Evolutionary conservation across 441 rosid species (phyloP).

Genomic region (Populus hybrid): DNA sequence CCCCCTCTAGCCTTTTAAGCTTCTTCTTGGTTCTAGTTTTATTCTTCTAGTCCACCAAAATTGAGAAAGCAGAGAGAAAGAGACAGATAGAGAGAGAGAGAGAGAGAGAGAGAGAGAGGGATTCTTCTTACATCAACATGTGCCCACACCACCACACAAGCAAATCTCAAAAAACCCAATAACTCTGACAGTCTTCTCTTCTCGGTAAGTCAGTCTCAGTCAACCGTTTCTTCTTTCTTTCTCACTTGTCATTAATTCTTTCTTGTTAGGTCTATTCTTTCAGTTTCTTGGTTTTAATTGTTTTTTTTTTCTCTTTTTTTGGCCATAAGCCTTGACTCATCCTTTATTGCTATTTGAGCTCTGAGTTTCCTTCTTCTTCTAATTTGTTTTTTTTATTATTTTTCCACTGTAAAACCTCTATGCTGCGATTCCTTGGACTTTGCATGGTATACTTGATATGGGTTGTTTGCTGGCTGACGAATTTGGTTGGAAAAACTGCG

Average conservation of each 20-base stretch:
- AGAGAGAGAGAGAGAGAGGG: neutral
- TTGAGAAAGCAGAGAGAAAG: too few relatives aligned
- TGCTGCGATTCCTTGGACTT: neutral
- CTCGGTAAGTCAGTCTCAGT: neutral
- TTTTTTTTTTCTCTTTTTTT: too few relatives aligned
- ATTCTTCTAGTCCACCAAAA: too few relatives aligned
- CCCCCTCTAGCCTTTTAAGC: neutral
- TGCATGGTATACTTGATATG: slow-evolving; percentile 6
- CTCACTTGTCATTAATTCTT: neutral
- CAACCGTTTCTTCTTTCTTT: neutral
- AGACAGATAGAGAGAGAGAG: too few relatives aligned
- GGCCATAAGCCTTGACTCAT: neutral
- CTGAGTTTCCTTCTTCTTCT: neutral
- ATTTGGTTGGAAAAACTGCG: neutral
- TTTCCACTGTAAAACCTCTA: too few relatives aligned
- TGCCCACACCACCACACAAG: neutral
- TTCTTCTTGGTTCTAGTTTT: too few relatives aligned
- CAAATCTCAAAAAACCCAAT: neutral
- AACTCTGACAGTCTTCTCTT: neutral
- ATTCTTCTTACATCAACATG: neutral
- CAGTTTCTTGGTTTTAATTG: neutral
- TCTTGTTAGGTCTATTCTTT: neutral
- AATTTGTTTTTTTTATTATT: neutral
- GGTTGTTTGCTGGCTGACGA: neutral
- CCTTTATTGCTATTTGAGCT: neutral